Conservation (phyloP, 768 basidiomycete genomes). For the Clavulina sp. region DNA sequence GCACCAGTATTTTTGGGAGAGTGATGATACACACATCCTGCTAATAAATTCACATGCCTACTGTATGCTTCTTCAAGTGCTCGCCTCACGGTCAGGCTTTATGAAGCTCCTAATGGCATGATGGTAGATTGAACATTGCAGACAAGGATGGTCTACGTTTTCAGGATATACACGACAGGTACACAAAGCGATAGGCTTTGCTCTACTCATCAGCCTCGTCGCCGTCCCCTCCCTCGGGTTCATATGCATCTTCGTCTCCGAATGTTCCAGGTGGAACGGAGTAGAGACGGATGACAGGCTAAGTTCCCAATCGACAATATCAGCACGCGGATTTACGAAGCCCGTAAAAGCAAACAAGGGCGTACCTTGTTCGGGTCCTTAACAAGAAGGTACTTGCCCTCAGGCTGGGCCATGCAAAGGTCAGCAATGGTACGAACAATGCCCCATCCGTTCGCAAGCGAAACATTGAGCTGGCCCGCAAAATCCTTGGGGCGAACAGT, state of each 20-base stretch:
- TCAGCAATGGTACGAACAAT: slow-evolving; percentile 93
- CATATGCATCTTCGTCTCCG: slow-evolving; percentile 48
- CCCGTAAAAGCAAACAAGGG: slow-evolving; percentile 6
- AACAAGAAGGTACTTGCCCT: slow-evolving; percentile 93
- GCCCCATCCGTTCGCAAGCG: slow-evolving; percentile 92
- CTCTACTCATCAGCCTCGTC: no score
- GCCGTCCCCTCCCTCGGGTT: slow-evolving; percentile 25
- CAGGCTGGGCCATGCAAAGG: slow-evolving; percentile 88
- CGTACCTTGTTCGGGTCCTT: slow-evolving; percentile 95
- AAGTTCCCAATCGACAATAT: slow-evolving; percentile 13
- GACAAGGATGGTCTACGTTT: no score
- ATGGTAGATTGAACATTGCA: no score
- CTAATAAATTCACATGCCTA: neutral
- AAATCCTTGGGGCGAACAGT: slow-evolving; percentile 92
- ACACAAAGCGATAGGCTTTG: no score
- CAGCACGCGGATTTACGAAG: neutral
- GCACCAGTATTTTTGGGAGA: slow-evolving; percentile 65
- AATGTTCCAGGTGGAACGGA: slow-evolving; percentile 80
- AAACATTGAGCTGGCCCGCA: slow-evolving; percentile 87
- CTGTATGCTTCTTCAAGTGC: neutral
- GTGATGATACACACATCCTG: slow-evolving; percentile 21
- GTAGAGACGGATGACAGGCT: slow-evolving; percentile 92
- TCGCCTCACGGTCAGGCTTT: no score
- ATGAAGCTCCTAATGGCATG: no score
- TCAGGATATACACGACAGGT: no score